A percentile compares a stretch with the other conserved stretches of the same genome.
Evolutionary conservation across 371 early-diverging fungal genomes (phyloP).

Genomic region (Rhizopus microsporus): DNA sequence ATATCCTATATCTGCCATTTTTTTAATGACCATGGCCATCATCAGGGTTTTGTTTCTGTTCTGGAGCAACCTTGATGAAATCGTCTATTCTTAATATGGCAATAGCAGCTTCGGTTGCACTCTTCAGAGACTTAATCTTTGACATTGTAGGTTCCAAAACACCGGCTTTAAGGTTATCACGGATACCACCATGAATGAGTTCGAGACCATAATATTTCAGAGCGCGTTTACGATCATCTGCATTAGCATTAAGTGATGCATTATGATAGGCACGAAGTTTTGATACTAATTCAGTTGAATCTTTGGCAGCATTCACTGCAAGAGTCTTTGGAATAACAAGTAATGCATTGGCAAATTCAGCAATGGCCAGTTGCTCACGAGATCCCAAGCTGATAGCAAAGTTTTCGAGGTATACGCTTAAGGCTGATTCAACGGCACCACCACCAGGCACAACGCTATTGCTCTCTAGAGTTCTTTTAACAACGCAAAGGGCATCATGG

Average conservation of each 20-base stretch:
- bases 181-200: slow-evolving; percentile 89
- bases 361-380: slow-evolving; percentile 97
- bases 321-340: slow-evolving; percentile 98
- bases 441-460: slow-evolving; percentile 99
- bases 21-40: slow-evolving; percentile 59
- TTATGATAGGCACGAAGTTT: slow-evolving; percentile 96
- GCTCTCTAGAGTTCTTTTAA: slow-evolving; percentile 98
- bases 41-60: slow-evolving; percentile 44
- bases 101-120: slow-evolving; percentile 99
- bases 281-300: slow-evolving; percentile 96
- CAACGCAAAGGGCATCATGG: slow-evolving; percentile 97
- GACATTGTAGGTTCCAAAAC: slow-evolving; percentile 99
- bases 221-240: slow-evolving; percentile 71
- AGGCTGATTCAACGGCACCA: slow-evolving; percentile 98
- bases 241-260: slow-evolving; percentile 71
- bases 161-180: slow-evolving; percentile 97
- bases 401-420: slow-evolving; percentile 98
- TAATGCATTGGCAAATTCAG: slow-evolving; percentile 97
- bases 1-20: not conserved
- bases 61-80: slow-evolving; percentile 85
- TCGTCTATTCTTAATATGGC: slow-evolving; percentile 99
- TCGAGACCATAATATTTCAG: slow-evolving; percentile 96
- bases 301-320: slow-evolving; percentile 98
- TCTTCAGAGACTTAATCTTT: slow-evolving; percentile 98
- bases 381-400: slow-evolving; percentile 89